These are phyloP conservation scores for Mycena galopus DNA, from an alignment of 768 basidiomycete genomes.

Conservation along the genomic window DNA sequence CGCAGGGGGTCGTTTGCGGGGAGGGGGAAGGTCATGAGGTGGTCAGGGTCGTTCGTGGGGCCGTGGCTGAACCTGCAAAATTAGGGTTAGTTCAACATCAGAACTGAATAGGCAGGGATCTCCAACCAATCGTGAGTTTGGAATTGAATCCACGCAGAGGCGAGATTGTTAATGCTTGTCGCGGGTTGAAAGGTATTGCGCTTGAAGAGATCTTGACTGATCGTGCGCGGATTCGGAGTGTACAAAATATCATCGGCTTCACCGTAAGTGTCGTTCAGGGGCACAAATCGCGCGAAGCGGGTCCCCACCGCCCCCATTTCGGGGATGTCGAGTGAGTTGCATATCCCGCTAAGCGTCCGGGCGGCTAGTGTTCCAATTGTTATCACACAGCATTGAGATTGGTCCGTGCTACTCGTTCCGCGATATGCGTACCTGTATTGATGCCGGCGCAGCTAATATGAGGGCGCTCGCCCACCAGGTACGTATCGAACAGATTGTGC, in stretches of 20 bases:
- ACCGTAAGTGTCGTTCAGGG: slow-evolving; percentile 23
- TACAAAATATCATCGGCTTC: slow-evolving; percentile 23
- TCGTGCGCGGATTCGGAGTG: slow-evolving; percentile 26
- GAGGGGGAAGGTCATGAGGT: slow-evolving; percentile 19
- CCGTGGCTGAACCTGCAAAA: slow-evolving; percentile 26
- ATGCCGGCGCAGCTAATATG: slow-evolving; percentile 16
- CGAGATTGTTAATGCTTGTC: slow-evolving; percentile 25
- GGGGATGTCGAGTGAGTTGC: slow-evolving; percentile 30
- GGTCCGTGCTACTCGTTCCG: not conserved
- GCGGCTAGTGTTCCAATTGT: not conserved
- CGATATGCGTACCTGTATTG: slow-evolving; percentile 7
- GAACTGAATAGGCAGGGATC: too few relatives aligned
- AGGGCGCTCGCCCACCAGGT: slow-evolving; percentile 21
- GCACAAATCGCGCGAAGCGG: slow-evolving; percentile 28
- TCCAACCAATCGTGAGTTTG: slow-evolving; percentile 28
- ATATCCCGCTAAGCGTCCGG: slow-evolving; percentile 24
- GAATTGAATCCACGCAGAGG: slow-evolving; percentile 25
- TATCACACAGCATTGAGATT: not conserved
- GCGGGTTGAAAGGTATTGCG: slow-evolving; percentile 23
- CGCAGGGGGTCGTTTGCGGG: slow-evolving; percentile 22
- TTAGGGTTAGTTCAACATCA: not conserved
- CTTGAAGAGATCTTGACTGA: slow-evolving; percentile 31
- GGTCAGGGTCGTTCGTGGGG: slow-evolving; percentile 16
- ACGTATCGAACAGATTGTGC: slow-evolving; percentile 32
- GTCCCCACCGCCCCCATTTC: slow-evolving; percentile 23